A percentile compares a stretch with the other conserved stretches of the same genome.
phyloP scores from a whole-genome alignment of 345 rosid species.

The Dipteronia sinensis region DNA sequence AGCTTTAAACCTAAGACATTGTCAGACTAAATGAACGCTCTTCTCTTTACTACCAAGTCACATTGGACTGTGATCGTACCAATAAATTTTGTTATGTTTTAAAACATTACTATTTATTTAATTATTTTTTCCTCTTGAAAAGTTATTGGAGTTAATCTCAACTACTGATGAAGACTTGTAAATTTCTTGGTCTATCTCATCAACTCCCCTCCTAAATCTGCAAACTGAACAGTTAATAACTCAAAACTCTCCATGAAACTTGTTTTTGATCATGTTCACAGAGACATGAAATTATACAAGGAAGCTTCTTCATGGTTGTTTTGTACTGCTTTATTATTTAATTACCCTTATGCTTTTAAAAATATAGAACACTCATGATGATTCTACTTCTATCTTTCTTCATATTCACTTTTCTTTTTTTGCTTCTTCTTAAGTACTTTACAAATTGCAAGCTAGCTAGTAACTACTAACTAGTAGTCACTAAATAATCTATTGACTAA shows the following conservation, averaged over 20 bases:
- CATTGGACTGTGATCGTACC: too few relatives aligned
- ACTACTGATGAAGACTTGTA: not conserved
- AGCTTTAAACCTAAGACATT: too few relatives aligned
- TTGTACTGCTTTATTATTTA: slow-evolving; percentile 1
- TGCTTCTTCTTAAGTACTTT: not conserved
- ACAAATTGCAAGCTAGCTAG: too few relatives aligned
- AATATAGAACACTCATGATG: not conserved
- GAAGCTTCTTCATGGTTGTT: slow-evolving; percentile 10
- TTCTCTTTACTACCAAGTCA: too few relatives aligned
- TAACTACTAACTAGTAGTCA: too few relatives aligned
- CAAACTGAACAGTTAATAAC: not conserved
- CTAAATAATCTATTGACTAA: too few relatives aligned
- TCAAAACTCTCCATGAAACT: not conserved
- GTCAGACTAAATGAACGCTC: too few relatives aligned
- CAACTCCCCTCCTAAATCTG: not conserved
- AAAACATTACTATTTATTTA: too few relatives aligned
- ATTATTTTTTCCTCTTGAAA: not conserved
- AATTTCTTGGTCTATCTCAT: too few relatives aligned
- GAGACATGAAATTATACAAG: not conserved
- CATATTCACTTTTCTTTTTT: not conserved
- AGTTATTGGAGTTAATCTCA: not conserved
- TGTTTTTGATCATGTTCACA: too few relatives aligned
- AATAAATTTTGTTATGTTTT: not conserved
- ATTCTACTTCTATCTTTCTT: not conserved
- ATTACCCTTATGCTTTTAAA: not conserved